Evolutionary conservation across 2,329 filamentous ascomycete species (phyloP), one percentile per base, ranked within the genome.

Genomic region (Cladorrhinum sp.): DNA sequence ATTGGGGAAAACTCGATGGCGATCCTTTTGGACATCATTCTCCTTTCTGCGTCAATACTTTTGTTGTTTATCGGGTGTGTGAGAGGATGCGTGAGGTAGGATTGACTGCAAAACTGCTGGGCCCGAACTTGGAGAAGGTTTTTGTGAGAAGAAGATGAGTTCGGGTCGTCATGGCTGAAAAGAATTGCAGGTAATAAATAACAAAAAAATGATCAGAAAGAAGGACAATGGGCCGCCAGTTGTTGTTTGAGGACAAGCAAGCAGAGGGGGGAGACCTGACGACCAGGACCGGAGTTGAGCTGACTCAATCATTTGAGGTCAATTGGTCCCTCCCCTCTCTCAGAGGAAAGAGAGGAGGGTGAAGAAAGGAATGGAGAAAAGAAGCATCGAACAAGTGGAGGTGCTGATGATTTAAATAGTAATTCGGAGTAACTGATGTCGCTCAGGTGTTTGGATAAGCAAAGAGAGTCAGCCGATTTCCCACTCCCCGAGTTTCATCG

Each of bases 261-360:
- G 41, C 7, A 23, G 12, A 49, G 24, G 12, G 18, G 59, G 24
- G 59, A 54, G 49, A 57, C 54, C 49, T 57, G 49, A 51, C 48
- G 52, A 50, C 45, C 29, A 32, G 36, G 18, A 55, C 18, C 6
- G 23, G 22, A 50, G 48, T 50, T 22, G 16, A 41, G 36, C 16
- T 41, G 9, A 18, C 10, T 41, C 36, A 41, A 41, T 41, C 25
- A 53, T 29, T 22, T 29, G 32, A 29, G 16, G 29, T 29, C 24
- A 29, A 36, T 22, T 20, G 51, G 25, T 53, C 20, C 27, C 57
- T 58, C 45, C 45, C 23, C 45, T 25, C 22, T 25, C 23, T 36
- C 53, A 58, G n/a, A 56, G 32, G 41, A 58, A 36, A 58, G 54
- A 50, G 60, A 51, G 62, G 64, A 59, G 63, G 64, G 60, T 64